Evolutionary conservation across 345 rosid species (phyloP), one percentile per base, ranked within the genome.

Genomic region (Raphanus raphanistrum): DNA sequence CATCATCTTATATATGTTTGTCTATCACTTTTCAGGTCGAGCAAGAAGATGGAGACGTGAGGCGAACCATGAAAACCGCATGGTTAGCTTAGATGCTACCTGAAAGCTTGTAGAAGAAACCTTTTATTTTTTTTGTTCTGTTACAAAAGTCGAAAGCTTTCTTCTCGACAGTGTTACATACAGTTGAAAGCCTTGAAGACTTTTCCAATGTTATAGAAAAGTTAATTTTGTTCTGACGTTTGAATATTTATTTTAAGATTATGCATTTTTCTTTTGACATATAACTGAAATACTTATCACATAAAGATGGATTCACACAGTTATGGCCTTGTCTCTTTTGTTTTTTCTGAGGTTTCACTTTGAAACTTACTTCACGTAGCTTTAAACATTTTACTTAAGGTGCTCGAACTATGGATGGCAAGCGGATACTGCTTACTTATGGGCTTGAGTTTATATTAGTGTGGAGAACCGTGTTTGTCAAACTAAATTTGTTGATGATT

Each of bases 11-110:
- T 63, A 41, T 48, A 0, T 8, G 6, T 62, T 25, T 62, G 41
- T 17, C 25, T 31, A 6, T 55, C 1, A 21, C 21, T 21, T 21
- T 21, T 21, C 86, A 90, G 94, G 89, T 90, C 29, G 97, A 88
- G 76, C 83, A 64, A 64, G 97, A 92, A 68, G 84, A 87, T 79
- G 84, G 68, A 28, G 83, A 65, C 50, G 86, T 80, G 70, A 86
- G 88, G 70, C 87, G 61, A 63, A 8, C 28, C 15, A 28, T 55
- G n/a, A 75, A 28, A 77, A 54, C 48, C 8, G 26, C 43, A 16
- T 10, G 48, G n/a, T 33, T 13, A 64, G 48, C 50, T 64, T 15
- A 62, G 41, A 15, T 1, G 43, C 66, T 11, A 62, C 26, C 16
- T 12, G 16, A 8, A 28, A 59, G 8, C 33, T 60, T 28, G 35